Conservation (phyloP, 768 basidiomycete genomes). For the Leccinum broughii region DNA sequence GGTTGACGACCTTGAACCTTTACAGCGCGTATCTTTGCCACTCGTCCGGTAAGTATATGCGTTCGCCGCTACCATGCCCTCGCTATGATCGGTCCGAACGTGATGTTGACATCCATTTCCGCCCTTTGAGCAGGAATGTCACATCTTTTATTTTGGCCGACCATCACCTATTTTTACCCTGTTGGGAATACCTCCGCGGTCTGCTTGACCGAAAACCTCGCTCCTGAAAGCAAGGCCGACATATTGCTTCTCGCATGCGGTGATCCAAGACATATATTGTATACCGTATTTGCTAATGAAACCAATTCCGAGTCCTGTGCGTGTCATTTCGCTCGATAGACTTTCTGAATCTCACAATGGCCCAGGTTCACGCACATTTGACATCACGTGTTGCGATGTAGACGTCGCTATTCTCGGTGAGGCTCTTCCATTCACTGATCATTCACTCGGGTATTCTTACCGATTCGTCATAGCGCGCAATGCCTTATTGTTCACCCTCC, state of each 20-base stretch:
- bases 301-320: slow-evolving; percentile 2
- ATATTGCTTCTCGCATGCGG: slow-evolving; percentile 57
- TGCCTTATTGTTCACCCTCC: slow-evolving; percentile 24
- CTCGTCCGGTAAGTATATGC: slow-evolving; percentile 4
- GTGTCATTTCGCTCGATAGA: not conserved
- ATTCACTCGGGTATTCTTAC: not conserved
- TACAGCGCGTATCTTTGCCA: not conserved
- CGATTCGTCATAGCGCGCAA: slow-evolving; percentile 28
- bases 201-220: slow-evolving; percentile 46
- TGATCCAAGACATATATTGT: slow-evolving; percentile 53
- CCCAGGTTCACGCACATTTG: slow-evolving; percentile 19
- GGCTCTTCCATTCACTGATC: not conserved
- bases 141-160: slow-evolving; percentile 19
- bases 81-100: not conserved
- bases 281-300: slow-evolving; percentile 38
- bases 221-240: slow-evolving; percentile 39
- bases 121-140: slow-evolving; percentile 12
- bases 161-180: slow-evolving; percentile 50
- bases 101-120: not conserved
- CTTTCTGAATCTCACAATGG: not conserved
- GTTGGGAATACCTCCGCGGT: slow-evolving; percentile 59
- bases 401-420: slow-evolving; percentile 29
- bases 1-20: not conserved
- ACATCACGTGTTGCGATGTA: slow-evolving; percentile 34
- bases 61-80: not conserved